Base-by-base conservation (phyloP, 2,329 filamentous ascomycete genomes). In the Exophiala calicioides region DNA sequence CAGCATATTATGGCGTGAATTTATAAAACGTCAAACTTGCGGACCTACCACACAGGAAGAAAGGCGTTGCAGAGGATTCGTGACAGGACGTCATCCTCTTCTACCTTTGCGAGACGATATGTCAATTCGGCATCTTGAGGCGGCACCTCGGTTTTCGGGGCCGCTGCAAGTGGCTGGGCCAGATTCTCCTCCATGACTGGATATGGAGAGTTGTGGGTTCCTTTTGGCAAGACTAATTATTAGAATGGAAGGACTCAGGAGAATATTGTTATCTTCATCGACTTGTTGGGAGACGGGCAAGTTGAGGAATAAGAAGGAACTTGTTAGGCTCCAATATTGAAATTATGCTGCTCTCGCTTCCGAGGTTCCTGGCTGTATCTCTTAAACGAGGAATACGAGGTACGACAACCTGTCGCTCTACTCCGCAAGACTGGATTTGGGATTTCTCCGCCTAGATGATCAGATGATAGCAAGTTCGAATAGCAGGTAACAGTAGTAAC, bases 31-130 rank as follows among this genome's bases (percentile, higher is more conserved):
- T 18, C 18, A 15, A 32, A 12, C 18, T 18, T 13, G 13, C 13
- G 12, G 19, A 32, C 46, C 35, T 16, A 53, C 50, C 50, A 53
- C 5, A 53, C 8, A 4, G 50, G 50, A 26, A 53, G 50, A 34
- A 53, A 53, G 19, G 50, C 46, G 44, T 53, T 53, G 39, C 46
- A 47, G 3, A 50, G 39, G 20, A 53, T 53, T 16, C 50, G 35
- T n/a, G 50, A 50, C 5, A 53, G 37, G 16, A 50, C 29, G 19
- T 53, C 47, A 21, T 50, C 47, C 26, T 53, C 50, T 19, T 47
- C 42, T 18, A 20, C 12, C 13, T 27, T 20, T 3, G 50, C 50
- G 5, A 38, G 19, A 5, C 50, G 50, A 27, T 47, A 50, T 10
- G 30, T 36, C 13, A 40, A 16, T 3, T 24, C n/a, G 16, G 12